Conservation (phyloP, 805 yeast species). For the Cyberlindnera amylophila region DNA sequence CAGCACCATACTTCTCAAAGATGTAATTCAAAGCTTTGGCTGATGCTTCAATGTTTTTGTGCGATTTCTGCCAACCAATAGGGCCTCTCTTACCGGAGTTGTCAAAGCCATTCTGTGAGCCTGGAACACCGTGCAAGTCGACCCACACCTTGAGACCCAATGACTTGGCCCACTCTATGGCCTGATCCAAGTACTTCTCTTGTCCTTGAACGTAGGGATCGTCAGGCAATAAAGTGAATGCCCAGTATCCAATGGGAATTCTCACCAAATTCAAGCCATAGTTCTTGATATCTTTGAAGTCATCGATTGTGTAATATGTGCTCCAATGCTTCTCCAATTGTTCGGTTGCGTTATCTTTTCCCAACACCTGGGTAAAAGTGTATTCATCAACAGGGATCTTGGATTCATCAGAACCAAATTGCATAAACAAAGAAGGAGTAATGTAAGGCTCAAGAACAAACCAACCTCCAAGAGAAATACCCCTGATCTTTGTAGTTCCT, state of each 20-base stretch:
- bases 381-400: slow-evolving; percentile 59
- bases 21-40: slow-evolving; percentile 46
- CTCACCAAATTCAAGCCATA: slow-evolving; percentile 68
- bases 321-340: slow-evolving; percentile 53
- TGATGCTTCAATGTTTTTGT: slow-evolving; percentile 44
- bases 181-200: slow-evolving; percentile 56
- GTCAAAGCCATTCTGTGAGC: slow-evolving; percentile 84
- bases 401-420: slow-evolving; percentile 30
- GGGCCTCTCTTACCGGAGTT: slow-evolving; percentile 62
- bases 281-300: slow-evolving; percentile 46
- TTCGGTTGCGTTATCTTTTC: slow-evolving; percentile 39
- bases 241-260: slow-evolving; percentile 82
- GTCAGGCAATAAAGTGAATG: slow-evolving; percentile 36
- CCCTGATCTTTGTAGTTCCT: slow-evolving; percentile 26
- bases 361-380: slow-evolving; percentile 46
- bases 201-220: slow-evolving; percentile 72
- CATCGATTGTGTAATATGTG: slow-evolving; percentile 55
- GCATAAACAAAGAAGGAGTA: slow-evolving; percentile 57
- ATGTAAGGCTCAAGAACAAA: slow-evolving; percentile 66
- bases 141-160: slow-evolving; percentile 64
- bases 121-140: slow-evolving; percentile 80
- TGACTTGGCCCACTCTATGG: slow-evolving; percentile 62
- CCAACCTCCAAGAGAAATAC: slow-evolving; percentile 71
- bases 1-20: slow-evolving; percentile 48
- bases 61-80: slow-evolving; percentile 39